A percentile compares a stretch with the other conserved stretches of the same genome.
Evolutionary conservation across 805 yeast genomes (phyloP).

Genomic region (Tanozyma kutaoensis): DNA sequence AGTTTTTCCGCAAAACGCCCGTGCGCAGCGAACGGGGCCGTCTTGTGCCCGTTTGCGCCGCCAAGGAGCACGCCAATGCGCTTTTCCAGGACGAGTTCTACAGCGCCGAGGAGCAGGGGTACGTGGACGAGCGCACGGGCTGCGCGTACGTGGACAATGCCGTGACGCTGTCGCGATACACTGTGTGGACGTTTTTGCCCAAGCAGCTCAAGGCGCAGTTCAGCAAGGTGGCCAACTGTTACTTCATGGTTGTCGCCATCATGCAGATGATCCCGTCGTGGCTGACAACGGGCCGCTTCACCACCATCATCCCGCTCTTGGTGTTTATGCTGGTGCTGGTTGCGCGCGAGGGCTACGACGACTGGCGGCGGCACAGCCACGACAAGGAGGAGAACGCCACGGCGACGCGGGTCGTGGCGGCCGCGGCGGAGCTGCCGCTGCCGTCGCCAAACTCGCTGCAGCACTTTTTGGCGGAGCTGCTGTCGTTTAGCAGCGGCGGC

Average conservation of each 20-base stretch:
- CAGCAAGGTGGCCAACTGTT: constrained; percentile 83
- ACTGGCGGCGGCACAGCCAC: constrained; percentile 71
- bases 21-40: constrained; percentile 44
- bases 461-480: too few relatives aligned
- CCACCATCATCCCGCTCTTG: constrained; percentile 82
- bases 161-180: constrained; percentile 81
- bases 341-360: constrained; percentile 89
- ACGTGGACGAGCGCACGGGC: constrained; percentile 59
- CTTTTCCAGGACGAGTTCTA: constrained; percentile 16
- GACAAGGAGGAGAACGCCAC: constrained; percentile 73
- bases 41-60: constrained; percentile 50
- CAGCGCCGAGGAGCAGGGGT: constrained; percentile 10
- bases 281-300: constrained; percentile 94
- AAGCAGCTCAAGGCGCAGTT: constrained; percentile 84
- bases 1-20: constrained; percentile 2
- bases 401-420: constrained; percentile 11
- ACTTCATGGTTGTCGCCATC: constrained; percentile 80
- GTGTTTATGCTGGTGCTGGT: constrained; percentile 84
- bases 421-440: too few relatives aligned
- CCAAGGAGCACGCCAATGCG: constrained; percentile 19
- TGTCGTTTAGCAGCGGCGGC: not conserved
- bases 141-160: constrained; percentile 51
- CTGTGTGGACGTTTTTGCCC: constrained; percentile 70
- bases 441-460: too few relatives aligned
- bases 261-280: constrained; percentile 93